Evolutionary conservation across 176 grass and related monocot species (phyloP), one percentile per base, ranked within the genome.

Genomic region (Aegilops tauschii): DNA sequence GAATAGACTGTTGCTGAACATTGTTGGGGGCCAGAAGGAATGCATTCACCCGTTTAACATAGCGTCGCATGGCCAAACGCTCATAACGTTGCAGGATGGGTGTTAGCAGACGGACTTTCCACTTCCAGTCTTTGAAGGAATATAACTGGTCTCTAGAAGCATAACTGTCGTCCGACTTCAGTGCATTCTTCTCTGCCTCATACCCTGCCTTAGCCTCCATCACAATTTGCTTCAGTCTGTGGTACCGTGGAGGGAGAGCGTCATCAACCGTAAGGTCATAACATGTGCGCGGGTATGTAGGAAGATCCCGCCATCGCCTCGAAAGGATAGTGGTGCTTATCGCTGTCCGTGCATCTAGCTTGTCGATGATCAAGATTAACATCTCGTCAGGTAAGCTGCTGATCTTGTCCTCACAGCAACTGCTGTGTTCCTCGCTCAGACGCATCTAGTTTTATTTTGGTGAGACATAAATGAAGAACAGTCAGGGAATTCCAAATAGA

Each of bases 221-320:
- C 5, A 25, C 9, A 8, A 88, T 65, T 4, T 16, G 36, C n/a
- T 83, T 83, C 18, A 88, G 17, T 5, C 8, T 56, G 49, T 88
- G 70, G 31, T 83, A 88, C 12, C 80, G 47, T 28, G 49, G 73
- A 45, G 69, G 58, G 13, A 87, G 69, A 4, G 82, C 1, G 3
- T 75, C 85, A 70, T 88, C 28, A 31, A 83, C 32, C 8, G 25
- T 14, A 1, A 88, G 64, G 86, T 83, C 56, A 27, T 70, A 82
- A 30, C 18, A 77, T 27, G 63, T 69, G 35, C 40, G 27, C 0
- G 8, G 1, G 14, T 9, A 13, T 13, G 72, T 35, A 70, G 72
- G 72, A 61, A 83, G 86, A 78, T 44, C n/a, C 6, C 21, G 80
- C 86, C 80, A 83, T 45, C 34, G 13, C 63, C 69, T 81, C 0